Evolutionary conservation across 306 rosid genomes (phyloP), one percentile per base, ranked within the genome.

Genomic region (Oemleria cerasiformis): DNA sequence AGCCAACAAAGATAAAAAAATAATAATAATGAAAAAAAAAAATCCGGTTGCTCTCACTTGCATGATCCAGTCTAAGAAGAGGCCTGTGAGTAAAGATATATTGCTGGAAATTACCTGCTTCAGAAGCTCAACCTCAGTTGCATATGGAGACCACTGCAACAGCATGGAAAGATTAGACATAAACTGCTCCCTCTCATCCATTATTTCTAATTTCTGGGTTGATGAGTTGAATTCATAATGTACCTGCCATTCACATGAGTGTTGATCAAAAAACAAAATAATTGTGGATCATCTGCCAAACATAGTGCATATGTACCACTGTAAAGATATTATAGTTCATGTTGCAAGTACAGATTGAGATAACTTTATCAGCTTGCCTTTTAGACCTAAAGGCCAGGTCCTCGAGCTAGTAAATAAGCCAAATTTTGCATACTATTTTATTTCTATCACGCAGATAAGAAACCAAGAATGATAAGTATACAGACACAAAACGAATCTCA

Each of bases 91-190:
- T 66, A 41, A 51, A 39, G 43, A 51, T 30, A 30, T 16, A 9
- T 7, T 57, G 36, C 20, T 42, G 53, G 53, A 25, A 85, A 85
- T 75, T 51, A 94, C 98, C 80, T 91, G 96, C 76, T 87, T 73
- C 71, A 94, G 84, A 76, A 94, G 97, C 73, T 87, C 95, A 42
- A 91, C 67, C 71, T 94, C 98, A 15, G 95, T 84, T 47, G 88
- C 85, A 81, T 84, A 94, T 49, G 97, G 98, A 54, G 98, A 91
- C 98, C 97, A 94, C 40, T 78, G 81, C 79, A 94, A 64, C 73
- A 94, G 75, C 83, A 80, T 64, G 66, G 87, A 76, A 69, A 94
- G 87, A 85, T 94, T 94, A 47, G 87, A 53, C 72, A 71, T 30
- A 71, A 84, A 91, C 81, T 85, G 90, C 36, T 87, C 95, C 68